phyloP scores from a whole-genome alignment of 1,139 yeast genomes.

The Scheffersomyces parashehatae region DNA sequence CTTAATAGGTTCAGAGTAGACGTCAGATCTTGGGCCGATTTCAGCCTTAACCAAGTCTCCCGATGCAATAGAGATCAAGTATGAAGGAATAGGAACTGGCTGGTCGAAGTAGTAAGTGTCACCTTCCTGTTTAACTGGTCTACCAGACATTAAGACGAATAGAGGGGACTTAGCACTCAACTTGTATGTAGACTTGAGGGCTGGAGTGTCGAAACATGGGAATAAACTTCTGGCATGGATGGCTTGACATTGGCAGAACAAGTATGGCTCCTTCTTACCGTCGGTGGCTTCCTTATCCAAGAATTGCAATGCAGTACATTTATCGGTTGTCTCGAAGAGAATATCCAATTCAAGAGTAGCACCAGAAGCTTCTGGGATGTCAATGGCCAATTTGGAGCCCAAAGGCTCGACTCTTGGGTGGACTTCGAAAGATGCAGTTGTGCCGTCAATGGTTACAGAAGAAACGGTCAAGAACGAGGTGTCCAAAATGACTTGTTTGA shows the following conservation, averaged over 20 bases:
- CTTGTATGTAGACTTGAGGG: constrained; percentile 67
- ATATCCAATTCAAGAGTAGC: constrained; percentile 38
- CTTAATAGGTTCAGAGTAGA: constrained; percentile 74
- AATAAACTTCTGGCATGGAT: constrained; percentile 86
- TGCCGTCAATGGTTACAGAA: constrained; percentile 48
- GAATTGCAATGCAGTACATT: constrained; percentile 88
- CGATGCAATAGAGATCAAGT: constrained; percentile 80
- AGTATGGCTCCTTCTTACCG: constrained; percentile 68
- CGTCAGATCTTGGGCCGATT: constrained; percentile 86
- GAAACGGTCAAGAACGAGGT: constrained; percentile 61
- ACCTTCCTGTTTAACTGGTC: constrained; percentile 31
- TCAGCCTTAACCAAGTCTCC: constrained; percentile 71
- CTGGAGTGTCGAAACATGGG: constrained; percentile 92
- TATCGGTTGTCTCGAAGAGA: constrained; percentile 63
- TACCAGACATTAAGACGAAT: constrained; percentile 74
- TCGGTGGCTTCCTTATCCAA: constrained; percentile 76
- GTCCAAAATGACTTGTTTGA: constrained; percentile 55
- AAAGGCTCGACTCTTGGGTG: constrained; percentile 58
- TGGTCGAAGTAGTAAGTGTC: constrained; percentile 59
- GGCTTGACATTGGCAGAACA: constrained; percentile 90
- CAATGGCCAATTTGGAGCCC: constrained; percentile 62
- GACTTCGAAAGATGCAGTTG: constrained; percentile 33
- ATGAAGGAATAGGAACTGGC: constrained; percentile 82
- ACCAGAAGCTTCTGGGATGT: constrained; percentile 9
- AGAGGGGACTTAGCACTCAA: constrained; percentile 64